Conservation (phyloP, 2,329 filamentous ascomycete species). For the Aureobasidium musti region DNA sequence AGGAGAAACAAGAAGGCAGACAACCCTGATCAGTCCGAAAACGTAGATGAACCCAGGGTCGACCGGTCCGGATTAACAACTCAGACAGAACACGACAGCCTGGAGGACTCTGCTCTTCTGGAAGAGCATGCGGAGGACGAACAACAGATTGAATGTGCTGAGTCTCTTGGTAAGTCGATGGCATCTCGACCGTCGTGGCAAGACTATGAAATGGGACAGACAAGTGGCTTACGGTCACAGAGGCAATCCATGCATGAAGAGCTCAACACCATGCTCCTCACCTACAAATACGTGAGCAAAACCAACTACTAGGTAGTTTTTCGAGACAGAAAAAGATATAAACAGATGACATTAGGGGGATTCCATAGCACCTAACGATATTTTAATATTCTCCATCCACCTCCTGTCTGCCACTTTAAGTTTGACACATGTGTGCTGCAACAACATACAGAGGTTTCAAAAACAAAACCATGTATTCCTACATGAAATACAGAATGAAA, state of each 20-base stretch:
- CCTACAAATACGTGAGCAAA: background rate
- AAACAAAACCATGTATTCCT: background rate
- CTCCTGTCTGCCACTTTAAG: background rate
- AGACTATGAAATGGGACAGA: background rate
- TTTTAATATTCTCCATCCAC: background rate
- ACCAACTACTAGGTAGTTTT: background rate
- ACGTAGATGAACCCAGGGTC: background rate
- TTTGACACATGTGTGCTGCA: too few relatives aligned
- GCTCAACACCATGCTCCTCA: slow-evolving; percentile 2
- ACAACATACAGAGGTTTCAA: too few relatives aligned
- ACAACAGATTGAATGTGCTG: background rate
- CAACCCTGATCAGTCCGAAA: background rate
- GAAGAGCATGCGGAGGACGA: background rate
- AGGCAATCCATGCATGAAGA: background rate
- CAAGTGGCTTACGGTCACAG: background rate
- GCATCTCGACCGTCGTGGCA: background rate
- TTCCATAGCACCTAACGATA: background rate
- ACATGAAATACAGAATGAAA: background rate
- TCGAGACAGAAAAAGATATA: background rate
- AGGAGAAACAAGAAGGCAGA: background rate
- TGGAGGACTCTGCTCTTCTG: background rate
- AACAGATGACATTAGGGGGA: background rate
- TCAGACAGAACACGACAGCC: background rate
- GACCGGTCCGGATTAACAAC: background rate
- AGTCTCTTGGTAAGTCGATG: background rate